These are phyloP conservation scores for Suhomyces kunorum DNA, from an alignment of 1,139 yeast species.

Conservation along the genomic window DNA sequence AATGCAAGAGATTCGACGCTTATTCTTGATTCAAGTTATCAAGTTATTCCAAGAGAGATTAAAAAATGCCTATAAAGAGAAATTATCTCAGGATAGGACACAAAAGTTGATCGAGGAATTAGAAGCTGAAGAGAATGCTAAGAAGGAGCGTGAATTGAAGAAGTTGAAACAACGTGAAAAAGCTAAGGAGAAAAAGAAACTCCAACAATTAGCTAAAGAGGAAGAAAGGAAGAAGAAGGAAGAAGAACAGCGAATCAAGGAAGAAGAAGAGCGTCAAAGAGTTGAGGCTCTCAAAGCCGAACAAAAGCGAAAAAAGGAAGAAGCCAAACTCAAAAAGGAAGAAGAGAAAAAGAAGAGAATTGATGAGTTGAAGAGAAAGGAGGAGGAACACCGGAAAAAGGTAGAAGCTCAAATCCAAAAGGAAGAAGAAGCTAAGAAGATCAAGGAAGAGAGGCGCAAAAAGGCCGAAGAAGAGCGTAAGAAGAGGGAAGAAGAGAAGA, in stretches of 20 bases:
- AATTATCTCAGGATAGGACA: conserved; percentile 72
- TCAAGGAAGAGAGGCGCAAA: conserved; percentile 48
- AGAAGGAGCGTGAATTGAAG: conserved; percentile 71
- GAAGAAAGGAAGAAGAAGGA: conserved; percentile 66
- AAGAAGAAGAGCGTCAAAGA: conserved; percentile 34
- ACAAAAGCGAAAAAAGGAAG: conserved; percentile 50
- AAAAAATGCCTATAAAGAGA: conserved; percentile 70
- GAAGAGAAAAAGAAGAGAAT: conserved; percentile 52
- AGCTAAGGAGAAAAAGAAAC: conserved; percentile 74
- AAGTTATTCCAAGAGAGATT: conserved; percentile 72
- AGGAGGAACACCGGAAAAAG: conserved; percentile 46
- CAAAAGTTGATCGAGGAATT: conserved; percentile 73
- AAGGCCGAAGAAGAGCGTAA: conserved; percentile 44
- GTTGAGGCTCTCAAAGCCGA: conserved; percentile 46
- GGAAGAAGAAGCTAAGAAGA: conserved; percentile 45
- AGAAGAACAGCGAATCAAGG: conserved; percentile 48
- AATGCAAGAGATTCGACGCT: conserved; percentile 72
- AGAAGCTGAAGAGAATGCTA: conserved; percentile 71
- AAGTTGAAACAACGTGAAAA: conserved; percentile 73
- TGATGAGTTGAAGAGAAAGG: conserved; percentile 44
- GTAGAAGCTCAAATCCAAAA: conserved; percentile 52
- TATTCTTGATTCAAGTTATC: conserved; percentile 75
- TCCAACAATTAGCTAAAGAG: conserved; percentile 70
- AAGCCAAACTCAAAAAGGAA: conserved; percentile 49
- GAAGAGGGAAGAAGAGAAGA: conserved; percentile 49